phyloP scores from a whole-genome alignment of 73 alveolate species.

The Blepharisma japonicum region DNA sequence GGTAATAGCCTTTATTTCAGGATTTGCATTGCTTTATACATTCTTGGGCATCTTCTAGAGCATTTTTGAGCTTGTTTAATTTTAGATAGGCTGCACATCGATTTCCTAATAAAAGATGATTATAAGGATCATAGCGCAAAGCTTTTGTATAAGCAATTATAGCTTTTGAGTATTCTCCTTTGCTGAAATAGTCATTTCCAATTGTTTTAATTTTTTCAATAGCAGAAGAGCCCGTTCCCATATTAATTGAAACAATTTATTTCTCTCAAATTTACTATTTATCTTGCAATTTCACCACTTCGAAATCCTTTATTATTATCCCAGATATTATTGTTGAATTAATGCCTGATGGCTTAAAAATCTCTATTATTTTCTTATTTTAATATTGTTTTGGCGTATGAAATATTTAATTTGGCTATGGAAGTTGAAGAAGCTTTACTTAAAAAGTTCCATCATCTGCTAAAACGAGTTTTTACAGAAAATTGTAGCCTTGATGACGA shows the following conservation, averaged over 20 bases:
- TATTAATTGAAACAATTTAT: neutral
- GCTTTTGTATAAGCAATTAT: constrained; percentile 18
- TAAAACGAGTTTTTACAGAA: neutral
- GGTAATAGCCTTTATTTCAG: constrained; percentile 61
- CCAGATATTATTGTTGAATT: too few species aligned
- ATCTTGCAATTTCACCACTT: too few species aligned
- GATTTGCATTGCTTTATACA: constrained; percentile 59
- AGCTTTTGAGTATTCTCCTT: constrained; percentile 20
- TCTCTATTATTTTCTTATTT: too few species aligned
- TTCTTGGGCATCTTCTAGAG: constrained; percentile 63
- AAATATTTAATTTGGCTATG: neutral
- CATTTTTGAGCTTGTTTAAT: constrained; percentile 51
- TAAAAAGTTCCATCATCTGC: constrained; percentile 8
- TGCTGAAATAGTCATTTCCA: constrained; percentile 17
- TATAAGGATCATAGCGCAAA: neutral
- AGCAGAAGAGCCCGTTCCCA: constrained; percentile 30
- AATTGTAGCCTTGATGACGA: constrained; percentile 26
- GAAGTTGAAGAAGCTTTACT: neutral
- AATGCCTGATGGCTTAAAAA: too few species aligned
- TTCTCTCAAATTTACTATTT: too few species aligned
- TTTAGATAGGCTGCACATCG: constrained; percentile 66
- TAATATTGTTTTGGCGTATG: too few species aligned
- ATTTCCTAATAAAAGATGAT: constrained; percentile 33
- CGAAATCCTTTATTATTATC: too few species aligned
- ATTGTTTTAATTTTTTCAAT: neutral